Percentiles rank a stretch among this genome's conserved stretches.
Conservation (phyloP, 225 moss, liverwort and hornwort genomes). For the Ulota crispa region DNA sequence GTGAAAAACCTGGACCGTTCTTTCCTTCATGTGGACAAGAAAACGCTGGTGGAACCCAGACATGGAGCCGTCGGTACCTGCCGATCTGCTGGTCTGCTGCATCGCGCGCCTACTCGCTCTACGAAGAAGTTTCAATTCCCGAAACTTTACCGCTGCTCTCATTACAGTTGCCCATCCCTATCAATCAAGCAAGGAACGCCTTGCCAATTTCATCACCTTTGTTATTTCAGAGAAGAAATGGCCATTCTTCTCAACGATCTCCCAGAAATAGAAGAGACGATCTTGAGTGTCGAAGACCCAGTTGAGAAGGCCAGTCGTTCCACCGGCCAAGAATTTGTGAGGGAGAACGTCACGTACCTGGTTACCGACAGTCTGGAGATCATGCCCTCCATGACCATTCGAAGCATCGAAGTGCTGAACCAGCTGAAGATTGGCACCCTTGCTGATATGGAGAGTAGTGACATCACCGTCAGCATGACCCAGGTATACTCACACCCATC, state of each 20-base stretch:
- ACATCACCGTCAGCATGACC: not conserved
- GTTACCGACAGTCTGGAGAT: slow-evolving; percentile 26
- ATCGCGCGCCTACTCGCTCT: fast-evolving
- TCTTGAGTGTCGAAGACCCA: fast-evolving
- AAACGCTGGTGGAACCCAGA: slow-evolving; percentile 8
- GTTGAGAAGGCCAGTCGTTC: not conserved
- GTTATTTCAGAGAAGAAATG: fast-evolving
- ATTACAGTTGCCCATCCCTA: fast-evolving
- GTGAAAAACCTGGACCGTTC: not conserved
- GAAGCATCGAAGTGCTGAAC: slow-evolving; percentile 12
- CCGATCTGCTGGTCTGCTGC: slow-evolving; percentile 10
- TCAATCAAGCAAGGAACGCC: fast-evolving
- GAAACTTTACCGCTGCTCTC: fast-evolving
- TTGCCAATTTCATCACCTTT: no score
- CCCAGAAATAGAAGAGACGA: fast-evolving
- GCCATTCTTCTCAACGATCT: not conserved
- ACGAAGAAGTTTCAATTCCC: not conserved
- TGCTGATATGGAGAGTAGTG: slow-evolving; percentile 12
- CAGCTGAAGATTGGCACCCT: slow-evolving; percentile 6
- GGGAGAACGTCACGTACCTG: not conserved
- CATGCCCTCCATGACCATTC: slow-evolving; percentile 14
- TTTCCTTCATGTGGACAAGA: slow-evolving; percentile 1
- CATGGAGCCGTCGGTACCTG: slow-evolving; percentile 11
- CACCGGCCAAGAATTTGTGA: not conserved
- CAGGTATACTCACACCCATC: not conserved